phyloP scores from a whole-genome alignment of 2,329 filamentous ascomycete genomes.

The Aspergillus sclerotialis region DNA sequence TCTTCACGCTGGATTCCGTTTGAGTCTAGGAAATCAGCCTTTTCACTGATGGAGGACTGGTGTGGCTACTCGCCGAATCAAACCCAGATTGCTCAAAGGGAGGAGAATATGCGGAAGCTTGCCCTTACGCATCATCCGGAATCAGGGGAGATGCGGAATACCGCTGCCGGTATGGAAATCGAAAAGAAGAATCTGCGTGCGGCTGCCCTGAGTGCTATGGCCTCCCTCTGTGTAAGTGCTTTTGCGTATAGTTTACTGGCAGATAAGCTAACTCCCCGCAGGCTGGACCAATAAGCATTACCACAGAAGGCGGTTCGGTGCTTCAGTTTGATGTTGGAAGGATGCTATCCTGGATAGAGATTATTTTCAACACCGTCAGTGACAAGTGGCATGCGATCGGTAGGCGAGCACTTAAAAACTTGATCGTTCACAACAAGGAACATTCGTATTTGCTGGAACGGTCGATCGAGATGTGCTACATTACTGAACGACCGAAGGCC shows the following conservation, averaged over 20 bases:
- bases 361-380: conserved; percentile 86
- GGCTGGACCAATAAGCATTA: conserved; percentile 70
- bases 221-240: conserved; percentile 70
- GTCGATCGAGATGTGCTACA: conserved; percentile 86
- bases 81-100: conserved; percentile 68
- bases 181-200: conserved; percentile 89
- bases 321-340: conserved; percentile 87
- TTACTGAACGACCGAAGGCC: conserved; percentile 71
- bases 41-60: conserved; percentile 98
- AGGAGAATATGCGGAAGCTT: conserved; percentile 81
- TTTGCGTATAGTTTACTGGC: neutral
- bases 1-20: conserved; percentile 95
- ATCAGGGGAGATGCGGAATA: conserved; percentile 65
- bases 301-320: conserved; percentile 77
- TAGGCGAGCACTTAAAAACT: conserved; percentile 75
- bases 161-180: conserved; percentile 89
- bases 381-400: conserved; percentile 90
- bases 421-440: conserved; percentile 85
- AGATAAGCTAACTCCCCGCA: conserved; percentile 14
- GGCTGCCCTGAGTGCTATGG: conserved; percentile 91
- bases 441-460: conserved; percentile 79
- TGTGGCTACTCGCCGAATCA: conserved; percentile 95
- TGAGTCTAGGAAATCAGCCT: conserved; percentile 89
- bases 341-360: conserved; percentile 92
- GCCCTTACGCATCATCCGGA: conserved; percentile 71